These are phyloP conservation scores for Gnetum montanum DNA, from an alignment of 75 land plant species.

Conservation along the genomic window DNA sequence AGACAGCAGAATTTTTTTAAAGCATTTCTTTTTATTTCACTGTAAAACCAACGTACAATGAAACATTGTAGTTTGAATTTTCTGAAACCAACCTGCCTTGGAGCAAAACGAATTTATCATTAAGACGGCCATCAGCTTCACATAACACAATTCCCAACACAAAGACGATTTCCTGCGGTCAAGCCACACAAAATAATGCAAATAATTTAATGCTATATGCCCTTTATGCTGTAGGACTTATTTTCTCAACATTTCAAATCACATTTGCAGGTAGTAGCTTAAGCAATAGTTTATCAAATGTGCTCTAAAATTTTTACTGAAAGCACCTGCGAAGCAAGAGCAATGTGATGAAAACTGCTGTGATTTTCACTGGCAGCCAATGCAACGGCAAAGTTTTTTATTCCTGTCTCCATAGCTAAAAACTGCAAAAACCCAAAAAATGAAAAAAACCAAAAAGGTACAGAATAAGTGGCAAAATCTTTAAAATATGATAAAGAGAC, in stretches of 20 bases:
- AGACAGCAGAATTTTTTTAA: too few relatives aligned
- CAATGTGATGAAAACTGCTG: constrained; percentile 46
- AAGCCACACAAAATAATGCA: not conserved
- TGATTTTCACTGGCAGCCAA: constrained; percentile 36
- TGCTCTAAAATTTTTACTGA: not conserved
- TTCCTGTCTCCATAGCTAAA: constrained; percentile 63
- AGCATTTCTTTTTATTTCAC: too few relatives aligned
- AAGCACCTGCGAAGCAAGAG: constrained; percentile 83
- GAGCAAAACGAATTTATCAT: constrained; percentile 77
- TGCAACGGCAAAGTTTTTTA: constrained; percentile 34
- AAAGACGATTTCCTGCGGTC: constrained; percentile 59
- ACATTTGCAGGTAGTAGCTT: too few relatives aligned
- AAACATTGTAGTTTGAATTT: too few relatives aligned
- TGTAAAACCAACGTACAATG: too few relatives aligned
- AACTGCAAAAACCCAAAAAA: constrained; percentile 37
- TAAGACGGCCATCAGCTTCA: constrained; percentile 90
- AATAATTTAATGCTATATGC: constrained; percentile 45
- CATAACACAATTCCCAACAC: constrained; percentile 87
- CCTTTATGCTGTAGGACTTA: too few relatives aligned
- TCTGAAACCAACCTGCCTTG: constrained; percentile 94
- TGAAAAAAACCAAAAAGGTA: not conserved
- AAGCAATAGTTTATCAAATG: too few relatives aligned
- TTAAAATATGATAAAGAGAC: not conserved
- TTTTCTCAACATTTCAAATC: too few relatives aligned
- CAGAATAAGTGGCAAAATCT: not conserved